Conservation (phyloP, 208 protist species). For the Crithidia fasciculata region DNA sequence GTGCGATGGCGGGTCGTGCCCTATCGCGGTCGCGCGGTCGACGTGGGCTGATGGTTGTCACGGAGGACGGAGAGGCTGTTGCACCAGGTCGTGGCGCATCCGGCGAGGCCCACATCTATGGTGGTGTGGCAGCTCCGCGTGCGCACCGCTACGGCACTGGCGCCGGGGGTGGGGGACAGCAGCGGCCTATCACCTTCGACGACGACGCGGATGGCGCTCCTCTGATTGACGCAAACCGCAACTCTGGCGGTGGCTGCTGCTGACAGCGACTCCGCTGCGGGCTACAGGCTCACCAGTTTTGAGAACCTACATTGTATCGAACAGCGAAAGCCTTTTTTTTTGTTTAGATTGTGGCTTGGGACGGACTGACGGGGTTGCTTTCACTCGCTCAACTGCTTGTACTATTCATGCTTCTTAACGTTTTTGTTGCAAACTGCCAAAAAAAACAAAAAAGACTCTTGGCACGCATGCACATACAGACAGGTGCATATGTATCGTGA, state of each 20-base stretch:
- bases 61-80: slow-evolving; percentile 34
- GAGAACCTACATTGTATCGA: too few relatives aligned
- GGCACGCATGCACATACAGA: too few relatives aligned
- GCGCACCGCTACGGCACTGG: slow-evolving; percentile 34
- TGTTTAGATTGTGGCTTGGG: too few relatives aligned
- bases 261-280: background rate
- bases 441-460: background rate
- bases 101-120: slow-evolving; percentile 20
- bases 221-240: background rate
- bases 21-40: slow-evolving; percentile 28
- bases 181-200: slow-evolving; percentile 24
- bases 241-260: slow-evolving; percentile 16
- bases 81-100: slow-evolving; percentile 5
- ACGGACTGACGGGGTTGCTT: background rate
- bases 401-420: slow-evolving; percentile 8
- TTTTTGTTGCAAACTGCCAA: background rate
- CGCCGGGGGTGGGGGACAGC: background rate
- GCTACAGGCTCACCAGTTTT: too few relatives aligned
- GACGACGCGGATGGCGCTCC: background rate
- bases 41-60: slow-evolving; percentile 46
- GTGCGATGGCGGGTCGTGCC: background rate
- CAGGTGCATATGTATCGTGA: too few relatives aligned
- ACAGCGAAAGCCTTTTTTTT: too few relatives aligned
- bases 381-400: slow-evolving; percentile 11
- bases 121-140: slow-evolving; percentile 25